These are phyloP conservation scores for Trichophyton benhamiae DNA, from an alignment of 2,329 filamentous ascomycete genomes.

Conservation along the genomic window DNA sequence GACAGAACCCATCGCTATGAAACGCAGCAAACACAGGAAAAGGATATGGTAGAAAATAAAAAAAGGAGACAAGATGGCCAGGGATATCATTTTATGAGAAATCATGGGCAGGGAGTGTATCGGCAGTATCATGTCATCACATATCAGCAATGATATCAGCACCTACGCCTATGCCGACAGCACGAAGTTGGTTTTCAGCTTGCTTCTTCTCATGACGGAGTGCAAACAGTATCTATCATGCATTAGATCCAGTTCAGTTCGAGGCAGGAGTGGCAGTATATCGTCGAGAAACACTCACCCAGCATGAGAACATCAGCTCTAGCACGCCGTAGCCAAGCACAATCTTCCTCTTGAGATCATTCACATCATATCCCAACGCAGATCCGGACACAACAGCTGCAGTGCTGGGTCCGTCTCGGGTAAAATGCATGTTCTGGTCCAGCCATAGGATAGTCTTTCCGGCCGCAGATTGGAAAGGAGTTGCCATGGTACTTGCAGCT, in stretches of 20 bases:
- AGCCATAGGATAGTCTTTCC: not conserved
- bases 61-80: not conserved
- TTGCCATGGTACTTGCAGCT: constrained; percentile 5
- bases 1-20: not conserved
- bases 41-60: not conserved
- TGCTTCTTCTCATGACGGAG: constrained; percentile 1
- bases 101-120: not conserved
- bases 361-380: constrained; percentile 29
- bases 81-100: not conserved
- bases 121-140: not conserved
- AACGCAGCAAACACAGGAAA: not conserved
- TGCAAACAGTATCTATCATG: constrained; percentile 2
- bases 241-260: not conserved
- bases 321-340: constrained; percentile 77
- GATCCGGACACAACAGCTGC: not conserved
- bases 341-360: constrained; percentile 68
- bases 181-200: not conserved
- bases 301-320: constrained; percentile 78
- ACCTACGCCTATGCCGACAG: not conserved
- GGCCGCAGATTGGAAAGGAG: not conserved
- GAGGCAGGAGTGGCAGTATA: not conserved
- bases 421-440: not conserved
- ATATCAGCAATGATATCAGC: not conserved
- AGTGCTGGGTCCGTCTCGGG: not conserved
- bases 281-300: constrained; percentile 40